A percentile compares a stretch with the other conserved stretches of the same genome.
Evolutionary conservation across 2,329 filamentous ascomycete genomes (phyloP).

Genomic region (Diaporthe nobilis): DNA sequence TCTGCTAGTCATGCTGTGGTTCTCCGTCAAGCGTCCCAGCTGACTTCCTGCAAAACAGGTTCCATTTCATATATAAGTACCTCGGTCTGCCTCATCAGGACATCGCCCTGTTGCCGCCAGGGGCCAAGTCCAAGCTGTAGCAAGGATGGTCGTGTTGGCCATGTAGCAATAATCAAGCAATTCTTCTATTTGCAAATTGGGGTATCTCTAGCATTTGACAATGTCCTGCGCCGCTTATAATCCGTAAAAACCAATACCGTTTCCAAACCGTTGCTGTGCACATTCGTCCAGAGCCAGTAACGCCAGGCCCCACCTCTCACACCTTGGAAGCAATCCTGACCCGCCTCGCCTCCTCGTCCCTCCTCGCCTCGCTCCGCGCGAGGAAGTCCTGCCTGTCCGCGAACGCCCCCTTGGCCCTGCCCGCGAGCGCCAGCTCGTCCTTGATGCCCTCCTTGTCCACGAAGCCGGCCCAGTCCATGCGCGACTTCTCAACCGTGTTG

Average conservation of each 20-base stretch:
- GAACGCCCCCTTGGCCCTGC: slow-evolving; percentile 75
- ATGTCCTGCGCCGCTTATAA: slow-evolving; percentile 3
- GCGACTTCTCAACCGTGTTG: slow-evolving; percentile 79
- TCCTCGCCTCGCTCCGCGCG: slow-evolving; percentile 73
- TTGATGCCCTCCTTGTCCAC: slow-evolving; percentile 80
- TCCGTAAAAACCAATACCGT: not conserved
- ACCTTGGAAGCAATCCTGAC: slow-evolving; percentile 62
- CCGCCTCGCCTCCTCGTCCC: slow-evolving; percentile 72
- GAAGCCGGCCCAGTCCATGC: slow-evolving; percentile 81
- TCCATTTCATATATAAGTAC: slow-evolving; percentile 78
- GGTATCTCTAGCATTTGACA: slow-evolving; percentile 34
- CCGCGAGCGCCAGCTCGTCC: slow-evolving; percentile 76
- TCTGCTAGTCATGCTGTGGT: not conserved
- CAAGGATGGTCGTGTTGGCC: not conserved
- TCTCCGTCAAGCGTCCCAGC: not conserved
- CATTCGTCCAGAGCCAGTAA: not conserved
- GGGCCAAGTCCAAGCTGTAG: slow-evolving; percentile 54
- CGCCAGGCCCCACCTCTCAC: slow-evolving; percentile 41
- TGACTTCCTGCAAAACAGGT: slow-evolving; percentile 57
- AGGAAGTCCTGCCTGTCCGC: slow-evolving; percentile 75
- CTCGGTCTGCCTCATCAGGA: slow-evolving; percentile 73
- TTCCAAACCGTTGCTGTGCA: not conserved
- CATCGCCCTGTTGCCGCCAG: slow-evolving; percentile 58
- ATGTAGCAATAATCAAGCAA: not conserved
- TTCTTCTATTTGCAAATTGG: slow-evolving; percentile 28